Percentiles rank a stretch among this genome's conserved stretches.
Conservation (phyloP, 139 green algal species). For the Mychonastes homosphaera region DNA sequence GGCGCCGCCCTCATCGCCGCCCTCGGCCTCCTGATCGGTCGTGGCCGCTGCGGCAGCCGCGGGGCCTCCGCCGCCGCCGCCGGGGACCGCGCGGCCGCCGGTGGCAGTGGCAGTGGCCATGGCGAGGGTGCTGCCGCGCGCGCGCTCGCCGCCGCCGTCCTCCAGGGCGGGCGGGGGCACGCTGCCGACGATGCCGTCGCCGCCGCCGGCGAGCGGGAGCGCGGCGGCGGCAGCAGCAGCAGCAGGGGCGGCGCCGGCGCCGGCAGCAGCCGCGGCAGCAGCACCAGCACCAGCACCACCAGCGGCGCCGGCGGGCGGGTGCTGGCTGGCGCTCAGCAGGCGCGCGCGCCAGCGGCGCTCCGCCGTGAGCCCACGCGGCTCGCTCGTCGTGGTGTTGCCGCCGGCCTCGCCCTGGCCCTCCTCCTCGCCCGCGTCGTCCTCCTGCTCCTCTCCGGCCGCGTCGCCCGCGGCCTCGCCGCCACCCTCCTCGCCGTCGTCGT, state of each 20-base stretch:
- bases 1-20: neutral
- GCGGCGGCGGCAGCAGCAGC: neutral
- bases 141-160: neutral
- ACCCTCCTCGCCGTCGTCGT: neutral
- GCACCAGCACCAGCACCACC: slow-evolving; percentile 8
- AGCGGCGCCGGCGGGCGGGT: neutral
- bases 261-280: neutral
- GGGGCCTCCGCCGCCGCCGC: neutral
- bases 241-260: neutral
- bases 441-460: neutral
- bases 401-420: neutral
- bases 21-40: neutral
- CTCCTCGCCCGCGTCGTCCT: neutral
- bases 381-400: slow-evolving; percentile 3
- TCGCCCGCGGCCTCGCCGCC: neutral
- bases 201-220: neutral
- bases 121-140: neutral
- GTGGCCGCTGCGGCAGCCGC: neutral
- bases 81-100: neutral
- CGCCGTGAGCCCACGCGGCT: neutral
- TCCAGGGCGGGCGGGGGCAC: neutral
- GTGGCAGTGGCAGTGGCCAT: neutral
- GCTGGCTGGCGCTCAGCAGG: slow-evolving; percentile 14
- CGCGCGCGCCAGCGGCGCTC: neutral
- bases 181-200: neutral